Evolutionary conservation across 257 asterid species (phyloP), one percentile per base, ranked within the genome.

Genomic region (Fraxinus excelsior): DNA sequence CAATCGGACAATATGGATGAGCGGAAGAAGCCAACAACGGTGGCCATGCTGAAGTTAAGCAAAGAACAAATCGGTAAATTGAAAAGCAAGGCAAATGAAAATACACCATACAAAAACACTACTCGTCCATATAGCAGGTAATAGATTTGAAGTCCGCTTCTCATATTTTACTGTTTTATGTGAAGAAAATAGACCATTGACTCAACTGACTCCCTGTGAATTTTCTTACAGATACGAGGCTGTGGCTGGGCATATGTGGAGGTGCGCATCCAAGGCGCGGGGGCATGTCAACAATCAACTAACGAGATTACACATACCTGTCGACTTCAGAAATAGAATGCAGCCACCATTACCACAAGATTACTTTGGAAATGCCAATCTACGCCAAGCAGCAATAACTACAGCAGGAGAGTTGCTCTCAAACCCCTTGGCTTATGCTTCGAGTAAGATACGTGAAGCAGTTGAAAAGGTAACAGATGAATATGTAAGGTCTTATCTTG

Each of bases 351-450:
- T 84, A 78, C 88, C 88, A 0, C 8, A 38, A 28, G 40, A 26
- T 16, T 84, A 84, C 29, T 84, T 84, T 3, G 88, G 88, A 0
- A 81, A 81, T 8, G 74, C 76, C 3, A 53, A 62, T 10, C 0
- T 84, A 12, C 34, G 53, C 7, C 70, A 71, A 16, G 76, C 83
- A 3, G 70, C 73, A 14, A 31, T 19, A 1, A 37, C 82, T 26
- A 68, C 40, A 0, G 69, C 53, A 1, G 82, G 78, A 2, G 84
- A 84, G 16, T 35, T 84, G 14, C 23, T 66, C 3, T 23, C 71
- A 0, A 79, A 58, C 1, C 76, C 84, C 3, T 31, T 79, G 29
- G 34, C 85, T 26, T 40, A 75, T 7, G 78, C 76, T 2, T 67
- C 84, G 8, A n/a, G 78, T 26, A 76, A 71, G 49, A 64, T 84